Conservation (phyloP, 2,329 filamentous ascomycete genomes). For the Microthyrium microscopicum region DNA sequence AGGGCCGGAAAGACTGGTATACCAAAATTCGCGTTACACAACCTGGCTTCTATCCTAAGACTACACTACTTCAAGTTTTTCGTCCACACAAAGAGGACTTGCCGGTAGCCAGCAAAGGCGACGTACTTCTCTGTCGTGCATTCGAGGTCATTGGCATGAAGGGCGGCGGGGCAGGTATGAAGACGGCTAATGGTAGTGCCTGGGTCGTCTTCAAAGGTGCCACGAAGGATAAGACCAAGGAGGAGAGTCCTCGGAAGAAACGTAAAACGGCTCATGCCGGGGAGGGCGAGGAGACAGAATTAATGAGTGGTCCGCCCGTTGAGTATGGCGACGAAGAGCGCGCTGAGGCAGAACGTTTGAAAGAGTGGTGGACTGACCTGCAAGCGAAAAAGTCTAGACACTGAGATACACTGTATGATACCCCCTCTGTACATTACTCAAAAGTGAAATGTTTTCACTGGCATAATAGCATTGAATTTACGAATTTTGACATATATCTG, state of each 20-base stretch:
- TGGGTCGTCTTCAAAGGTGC: slow-evolving; percentile 29
- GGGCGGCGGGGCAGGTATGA: slow-evolving; percentile 15
- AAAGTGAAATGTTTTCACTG: no score
- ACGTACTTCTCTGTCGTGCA: slow-evolving; percentile 26
- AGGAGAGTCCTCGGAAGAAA: slow-evolving; percentile 14
- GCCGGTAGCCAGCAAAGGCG: slow-evolving; percentile 24
- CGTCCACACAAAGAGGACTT: slow-evolving; percentile 25
- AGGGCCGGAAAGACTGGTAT: slow-evolving; percentile 26
- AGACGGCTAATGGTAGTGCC: slow-evolving; percentile 25
- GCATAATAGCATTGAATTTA: no score
- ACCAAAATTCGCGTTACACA: slow-evolving; percentile 27
- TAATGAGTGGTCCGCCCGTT: slow-evolving; percentile 27
- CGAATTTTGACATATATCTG: no score
- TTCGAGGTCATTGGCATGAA: slow-evolving; percentile 27
- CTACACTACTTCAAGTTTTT: slow-evolving; percentile 24
- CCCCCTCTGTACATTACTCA: no score
- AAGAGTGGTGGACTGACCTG: slow-evolving; percentile 23
- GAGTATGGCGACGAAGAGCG: slow-evolving; percentile 30
- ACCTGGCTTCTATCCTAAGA: slow-evolving; percentile 13
- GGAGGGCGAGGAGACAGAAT: slow-evolving; percentile 25
- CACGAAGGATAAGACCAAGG: slow-evolving; percentile 6
- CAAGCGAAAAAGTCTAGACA: no score
- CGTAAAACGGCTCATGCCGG: slow-evolving; percentile 10
- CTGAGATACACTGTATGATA: no score
- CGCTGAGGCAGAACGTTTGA: slow-evolving; percentile 22